Evolutionary conservation across 345 rosid species (phyloP).

Genomic region (Excoecaria cochinchinensis): DNA sequence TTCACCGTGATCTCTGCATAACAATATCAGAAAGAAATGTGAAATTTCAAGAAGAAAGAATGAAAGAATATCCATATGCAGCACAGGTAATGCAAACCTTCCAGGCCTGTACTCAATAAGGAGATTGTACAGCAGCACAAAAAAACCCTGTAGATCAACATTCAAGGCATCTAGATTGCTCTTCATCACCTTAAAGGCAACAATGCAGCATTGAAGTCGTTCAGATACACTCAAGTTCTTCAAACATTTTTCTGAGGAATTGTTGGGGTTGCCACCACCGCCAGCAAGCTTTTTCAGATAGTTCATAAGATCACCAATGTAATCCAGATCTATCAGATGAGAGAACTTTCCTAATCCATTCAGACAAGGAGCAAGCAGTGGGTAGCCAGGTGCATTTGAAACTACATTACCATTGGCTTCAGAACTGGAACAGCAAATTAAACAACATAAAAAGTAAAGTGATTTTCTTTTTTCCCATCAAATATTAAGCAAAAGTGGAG

Average conservation of each 20-base stretch:
- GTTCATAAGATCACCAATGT: constrained; percentile 85
- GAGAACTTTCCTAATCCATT: constrained; percentile 85
- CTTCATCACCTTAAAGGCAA: constrained; percentile 95
- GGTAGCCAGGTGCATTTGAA: constrained; percentile 49
- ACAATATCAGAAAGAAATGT: constrained; percentile 4
- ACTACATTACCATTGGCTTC: constrained; percentile 35
- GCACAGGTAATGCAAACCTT: constrained; percentile 51
- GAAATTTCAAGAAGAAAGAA: neutral
- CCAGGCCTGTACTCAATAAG: constrained; percentile 90
- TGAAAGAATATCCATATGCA: neutral
- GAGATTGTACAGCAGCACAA: constrained; percentile 85
- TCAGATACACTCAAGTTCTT: constrained; percentile 59
- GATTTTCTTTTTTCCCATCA: neutral
- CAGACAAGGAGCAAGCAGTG: constrained; percentile 79
- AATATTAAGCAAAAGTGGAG: neutral
- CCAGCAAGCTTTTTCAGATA: constrained; percentile 82
- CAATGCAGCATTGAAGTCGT: constrained; percentile 82
- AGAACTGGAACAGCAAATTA: constrained; percentile 37
- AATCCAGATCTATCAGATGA: constrained; percentile 79
- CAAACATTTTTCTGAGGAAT: constrained; percentile 37
- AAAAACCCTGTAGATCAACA: constrained; percentile 91
- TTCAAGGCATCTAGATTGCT: constrained; percentile 90
- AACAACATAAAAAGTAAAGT: neutral
- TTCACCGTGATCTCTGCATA: constrained; percentile 78
- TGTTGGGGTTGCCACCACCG: constrained; percentile 37